These are phyloP conservation scores for Arxiozyma heterogenica DNA, from an alignment of 1,139 yeast species.

Conservation along the genomic window DNA sequence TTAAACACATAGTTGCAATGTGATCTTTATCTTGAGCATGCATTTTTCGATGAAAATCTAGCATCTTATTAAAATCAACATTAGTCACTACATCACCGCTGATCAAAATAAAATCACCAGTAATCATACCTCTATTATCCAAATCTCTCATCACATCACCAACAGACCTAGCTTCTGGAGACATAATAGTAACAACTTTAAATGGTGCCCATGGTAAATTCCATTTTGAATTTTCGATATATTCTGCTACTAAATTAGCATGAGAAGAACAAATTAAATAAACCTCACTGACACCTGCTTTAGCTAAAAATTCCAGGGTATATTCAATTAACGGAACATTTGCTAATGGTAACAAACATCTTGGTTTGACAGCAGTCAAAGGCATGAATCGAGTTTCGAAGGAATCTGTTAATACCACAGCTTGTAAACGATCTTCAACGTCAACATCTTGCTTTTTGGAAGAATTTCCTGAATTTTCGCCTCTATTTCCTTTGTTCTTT, in stretches of 20 bases:
- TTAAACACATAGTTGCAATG: constrained; percentile 85
- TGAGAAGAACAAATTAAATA: constrained; percentile 83
- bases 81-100: constrained; percentile 94
- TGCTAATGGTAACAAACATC: constrained; percentile 85
- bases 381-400: constrained; percentile 92
- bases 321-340: constrained; percentile 91
- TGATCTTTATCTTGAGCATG: constrained; percentile 75
- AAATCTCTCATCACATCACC: constrained; percentile 97
- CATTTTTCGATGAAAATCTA: constrained; percentile 64
- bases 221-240: constrained; percentile 83
- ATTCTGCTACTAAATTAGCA: constrained; percentile 77
- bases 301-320: constrained; percentile 87
- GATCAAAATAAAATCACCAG: constrained; percentile 80
- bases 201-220: constrained; percentile 65
- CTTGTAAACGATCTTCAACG: constrained; percentile 75
- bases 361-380: constrained; percentile 69
- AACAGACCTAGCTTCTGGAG: constrained; percentile 84
- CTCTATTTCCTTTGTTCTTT: constrained; percentile 11
- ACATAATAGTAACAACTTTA: constrained; percentile 62
- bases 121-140: constrained; percentile 80
- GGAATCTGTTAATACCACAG: constrained; percentile 88
- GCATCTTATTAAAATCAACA: constrained; percentile 64
- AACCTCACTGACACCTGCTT: constrained; percentile 84
- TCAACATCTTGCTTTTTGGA: constrained; percentile 48
- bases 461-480: constrained; percentile 15